Evolutionary conservation across 768 basidiomycete genomes (phyloP).

Genomic region (Psilocybe subaeruginosa): DNA sequence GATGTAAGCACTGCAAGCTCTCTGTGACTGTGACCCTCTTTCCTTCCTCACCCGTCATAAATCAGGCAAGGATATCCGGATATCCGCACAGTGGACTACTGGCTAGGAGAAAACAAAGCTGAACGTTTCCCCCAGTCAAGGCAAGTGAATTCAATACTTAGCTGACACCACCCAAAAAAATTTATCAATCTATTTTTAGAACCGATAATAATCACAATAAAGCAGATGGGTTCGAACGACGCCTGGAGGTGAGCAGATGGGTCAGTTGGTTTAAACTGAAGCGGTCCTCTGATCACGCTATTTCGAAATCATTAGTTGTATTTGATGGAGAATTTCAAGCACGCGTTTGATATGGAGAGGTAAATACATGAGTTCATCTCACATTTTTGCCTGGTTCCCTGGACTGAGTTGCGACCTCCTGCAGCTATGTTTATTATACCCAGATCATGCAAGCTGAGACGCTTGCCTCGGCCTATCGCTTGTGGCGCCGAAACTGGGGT

Average conservation of each 20-base stretch:
- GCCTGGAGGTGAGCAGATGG: conserved; percentile 57
- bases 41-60: background rate
- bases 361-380: conserved; percentile 20
- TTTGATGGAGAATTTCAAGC: conserved; percentile 92
- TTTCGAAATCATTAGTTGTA: conserved; percentile 58
- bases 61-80: conserved; percentile 87
- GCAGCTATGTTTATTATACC: conserved; percentile 89
- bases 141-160: conserved; percentile 31
- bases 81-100: conserved; percentile 86
- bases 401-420: background rate
- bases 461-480: conserved; percentile 81
- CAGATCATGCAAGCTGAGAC: conserved; percentile 97
- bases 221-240: conserved; percentile 83
- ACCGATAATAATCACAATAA: conserved; percentile 88
- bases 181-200: conserved; percentile 32
- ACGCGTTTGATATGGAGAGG: conserved; percentile 88
- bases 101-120: conserved; percentile 72
- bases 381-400: background rate
- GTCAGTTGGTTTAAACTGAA: background rate
- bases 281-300: too few species aligned
- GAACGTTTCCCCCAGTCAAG: conserved; percentile 91
- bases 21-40: background rate
- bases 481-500: conserved; percentile 92
- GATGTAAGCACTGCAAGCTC: conserved; percentile 53
- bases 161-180: too few species aligned